These are phyloP conservation scores for Hydnomerulius pinastri DNA, from an alignment of 768 basidiomycete genomes.

Conservation along the genomic window DNA sequence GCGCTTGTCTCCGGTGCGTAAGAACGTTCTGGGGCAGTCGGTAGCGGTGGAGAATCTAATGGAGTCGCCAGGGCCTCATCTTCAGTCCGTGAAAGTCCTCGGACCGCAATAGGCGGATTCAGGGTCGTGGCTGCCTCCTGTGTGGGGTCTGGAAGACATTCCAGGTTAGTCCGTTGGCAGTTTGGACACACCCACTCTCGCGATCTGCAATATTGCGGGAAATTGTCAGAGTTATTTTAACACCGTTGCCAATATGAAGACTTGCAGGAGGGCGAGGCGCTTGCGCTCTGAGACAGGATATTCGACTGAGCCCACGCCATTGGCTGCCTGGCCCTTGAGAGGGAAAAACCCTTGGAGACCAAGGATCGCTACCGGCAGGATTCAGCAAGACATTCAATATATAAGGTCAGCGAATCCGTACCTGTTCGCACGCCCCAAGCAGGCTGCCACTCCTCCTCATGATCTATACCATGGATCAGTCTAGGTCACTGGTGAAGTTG, in stretches of 20 bases:
- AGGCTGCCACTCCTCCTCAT: conserved; percentile 97
- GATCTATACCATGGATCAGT: conserved; percentile 54
- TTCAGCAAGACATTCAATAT: conserved; percentile 13
- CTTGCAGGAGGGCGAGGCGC: conserved; percentile 75
- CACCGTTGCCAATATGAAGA: conserved; percentile 19
- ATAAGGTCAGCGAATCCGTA: conserved; percentile 32
- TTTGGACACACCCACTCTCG: conserved; percentile 79
- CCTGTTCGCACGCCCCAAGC: conserved; percentile 98
- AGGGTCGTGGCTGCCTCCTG: conserved; percentile 17
- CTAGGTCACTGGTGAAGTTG: conserved; percentile 29
- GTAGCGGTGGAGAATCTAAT: conserved; percentile 13
- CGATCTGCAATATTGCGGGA: conserved; percentile 51
- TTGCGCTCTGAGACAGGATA: conserved; percentile 74
- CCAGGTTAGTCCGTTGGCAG: conserved; percentile 67
- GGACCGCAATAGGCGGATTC: conserved; percentile 15
- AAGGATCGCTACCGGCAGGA: conserved; percentile 64
- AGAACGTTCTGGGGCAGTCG: conserved; percentile 22
- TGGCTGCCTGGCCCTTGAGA: conserved; percentile 82
- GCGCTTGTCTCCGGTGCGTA: conserved; percentile 10
- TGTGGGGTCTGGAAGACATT: conserved; percentile 69
- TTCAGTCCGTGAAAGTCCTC: conserved; percentile 23
- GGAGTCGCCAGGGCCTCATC: conserved; percentile 18
- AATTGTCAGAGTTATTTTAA: conserved; percentile 11
- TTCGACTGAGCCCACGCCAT: conserved; percentile 87
- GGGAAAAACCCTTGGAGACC: conserved; percentile 90